These are phyloP conservation scores for Mycothermus thermophilus DNA, from an alignment of 495 filamentous ascomycete genomes.

Conservation along the genomic window DNA sequence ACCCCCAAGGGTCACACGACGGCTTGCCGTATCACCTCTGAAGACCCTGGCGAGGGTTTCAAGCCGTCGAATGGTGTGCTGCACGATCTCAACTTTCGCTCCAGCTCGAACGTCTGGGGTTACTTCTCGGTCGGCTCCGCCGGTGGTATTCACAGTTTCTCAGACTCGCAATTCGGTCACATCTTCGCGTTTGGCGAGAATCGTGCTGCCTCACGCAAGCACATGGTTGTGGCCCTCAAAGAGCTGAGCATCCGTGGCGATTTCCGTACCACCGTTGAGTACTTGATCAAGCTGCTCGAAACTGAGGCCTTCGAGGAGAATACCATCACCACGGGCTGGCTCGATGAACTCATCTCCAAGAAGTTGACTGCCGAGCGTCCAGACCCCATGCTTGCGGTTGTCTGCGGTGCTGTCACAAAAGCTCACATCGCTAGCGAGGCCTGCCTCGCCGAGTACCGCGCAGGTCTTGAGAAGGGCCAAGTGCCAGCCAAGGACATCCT, in stretches of 20 bases:
- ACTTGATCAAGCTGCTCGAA: constrained; percentile 96
- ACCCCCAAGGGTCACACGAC: constrained; percentile 93
- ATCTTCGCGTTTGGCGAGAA: constrained; percentile 99
- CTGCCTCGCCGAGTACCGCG: constrained; percentile 73
- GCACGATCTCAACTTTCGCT: constrained; percentile 98
- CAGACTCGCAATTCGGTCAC: constrained; percentile 97
- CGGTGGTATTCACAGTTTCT: constrained; percentile 97
- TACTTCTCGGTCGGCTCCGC: constrained; percentile 98
- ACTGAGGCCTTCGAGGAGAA: constrained; percentile 98
- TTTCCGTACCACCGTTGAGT: constrained; percentile 96
- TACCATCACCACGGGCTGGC: constrained; percentile 97
- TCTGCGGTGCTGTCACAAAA: constrained; percentile 89
- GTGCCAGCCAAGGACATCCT: constrained; percentile 91
- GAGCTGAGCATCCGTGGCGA: constrained; percentile 99
- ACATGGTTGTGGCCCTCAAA: constrained; percentile 98
- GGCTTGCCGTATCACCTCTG: constrained; percentile 97
- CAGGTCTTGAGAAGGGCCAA: constrained; percentile 90
- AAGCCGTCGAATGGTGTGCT: constrained; percentile 98
- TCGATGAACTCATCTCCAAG: constrained; percentile 96
- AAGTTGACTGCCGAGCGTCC: constrained; percentile 94
- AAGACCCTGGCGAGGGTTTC: constrained; percentile 98
- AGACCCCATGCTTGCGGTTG: constrained; percentile 76
- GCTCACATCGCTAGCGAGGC: constrained; percentile 84
- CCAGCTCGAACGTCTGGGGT: constrained; percentile 98
- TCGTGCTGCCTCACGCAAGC: constrained; percentile 85